These are phyloP conservation scores for Clitopilus passeckerianus DNA, from an alignment of 768 basidiomycete species.

Conservation along the genomic window DNA sequence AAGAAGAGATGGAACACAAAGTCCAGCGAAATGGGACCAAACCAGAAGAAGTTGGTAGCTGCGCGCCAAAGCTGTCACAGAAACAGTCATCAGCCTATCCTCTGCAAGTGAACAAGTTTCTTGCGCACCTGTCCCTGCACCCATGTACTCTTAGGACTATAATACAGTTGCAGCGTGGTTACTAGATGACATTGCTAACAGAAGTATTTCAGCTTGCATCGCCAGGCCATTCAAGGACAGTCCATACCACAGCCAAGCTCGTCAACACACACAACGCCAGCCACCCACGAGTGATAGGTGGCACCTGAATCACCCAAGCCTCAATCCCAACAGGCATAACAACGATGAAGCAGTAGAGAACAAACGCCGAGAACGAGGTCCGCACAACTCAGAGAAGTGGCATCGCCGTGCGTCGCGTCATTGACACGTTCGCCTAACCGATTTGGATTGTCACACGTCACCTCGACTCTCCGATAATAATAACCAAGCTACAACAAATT, in stretches of 20 bases:
- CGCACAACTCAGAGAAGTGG: not conserved
- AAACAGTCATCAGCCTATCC: slow-evolving; percentile 4
- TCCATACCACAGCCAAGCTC: slow-evolving; percentile 82
- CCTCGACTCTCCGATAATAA: not conserved
- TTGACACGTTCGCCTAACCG: slow-evolving; percentile 6
- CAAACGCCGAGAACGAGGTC: not conserved
- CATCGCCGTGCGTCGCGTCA: slow-evolving; percentile 7
- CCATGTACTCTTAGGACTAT: slow-evolving; percentile 83
- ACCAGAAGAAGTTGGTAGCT: slow-evolving; percentile 92
- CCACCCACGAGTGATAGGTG: slow-evolving; percentile 89
- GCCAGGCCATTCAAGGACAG: not conserved
- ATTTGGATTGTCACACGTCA: not conserved
- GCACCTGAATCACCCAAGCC: slow-evolving; percentile 88
- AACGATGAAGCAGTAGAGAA: not conserved
- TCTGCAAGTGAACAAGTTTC: not conserved
- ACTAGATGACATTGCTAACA: slow-evolving; percentile 89
- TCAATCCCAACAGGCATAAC: slow-evolving; percentile 81
- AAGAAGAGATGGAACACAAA: slow-evolving; percentile 98
- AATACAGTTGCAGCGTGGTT: slow-evolving; percentile 89
- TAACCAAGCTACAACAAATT: not conserved
- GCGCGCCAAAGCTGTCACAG: slow-evolving; percentile 76
- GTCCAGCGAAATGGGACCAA: slow-evolving; percentile 89
- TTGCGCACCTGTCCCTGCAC: slow-evolving; percentile 68
- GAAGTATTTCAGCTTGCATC: not conserved
- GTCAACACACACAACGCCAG: slow-evolving; percentile 71